Evolutionary conservation across 2,329 filamentous ascomycete genomes (phyloP).

Genomic region (Aspergillus flavus): DNA sequence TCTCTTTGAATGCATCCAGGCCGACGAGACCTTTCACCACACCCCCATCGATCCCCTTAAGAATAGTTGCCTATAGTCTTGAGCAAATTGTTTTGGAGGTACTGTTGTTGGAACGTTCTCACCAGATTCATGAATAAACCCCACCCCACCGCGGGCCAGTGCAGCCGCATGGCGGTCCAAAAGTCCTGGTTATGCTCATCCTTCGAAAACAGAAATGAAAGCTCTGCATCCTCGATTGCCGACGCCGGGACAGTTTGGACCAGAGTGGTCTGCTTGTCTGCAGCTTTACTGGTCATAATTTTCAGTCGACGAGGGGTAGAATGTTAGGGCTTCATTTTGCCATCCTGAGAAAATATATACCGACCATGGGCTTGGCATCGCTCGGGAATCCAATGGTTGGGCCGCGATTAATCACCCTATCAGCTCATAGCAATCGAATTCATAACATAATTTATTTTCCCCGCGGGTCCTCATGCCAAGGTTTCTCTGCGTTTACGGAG

Average conservation of each 20-base stretch:
- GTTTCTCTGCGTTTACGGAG: too few species aligned
- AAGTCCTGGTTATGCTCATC: slow-evolving; percentile 28
- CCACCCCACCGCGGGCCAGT: slow-evolving; percentile 31
- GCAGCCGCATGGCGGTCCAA: slow-evolving; percentile 25
- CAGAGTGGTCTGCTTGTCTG: slow-evolving; percentile 16
- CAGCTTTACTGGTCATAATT: neutral
- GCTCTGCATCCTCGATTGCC: slow-evolving; percentile 20
- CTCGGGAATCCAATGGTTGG: neutral
- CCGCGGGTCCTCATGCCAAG: neutral
- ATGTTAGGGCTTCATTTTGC: neutral
- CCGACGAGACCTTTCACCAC: slow-evolving; percentile 30
- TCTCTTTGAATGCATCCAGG: slow-evolving; percentile 29
- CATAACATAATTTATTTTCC: neutral
- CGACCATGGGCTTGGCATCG: neutral
- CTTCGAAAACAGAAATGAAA: slow-evolving; percentile 25
- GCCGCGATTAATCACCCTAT: neutral
- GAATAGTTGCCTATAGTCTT: slow-evolving; percentile 18
- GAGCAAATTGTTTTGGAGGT: neutral
- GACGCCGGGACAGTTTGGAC: slow-evolving; percentile 22
- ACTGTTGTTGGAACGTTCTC: neutral
- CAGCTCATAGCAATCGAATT: neutral
- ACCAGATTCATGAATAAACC: slow-evolving; percentile 32
- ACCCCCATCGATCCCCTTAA: slow-evolving; percentile 29
- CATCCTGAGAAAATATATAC: neutral
- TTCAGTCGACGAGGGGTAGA: neutral